A percentile compares a stretch with the other conserved stretches of the same genome.
Conservation (phyloP, 2,329 filamentous ascomycete species). For the Fusarium xylarioides region DNA sequence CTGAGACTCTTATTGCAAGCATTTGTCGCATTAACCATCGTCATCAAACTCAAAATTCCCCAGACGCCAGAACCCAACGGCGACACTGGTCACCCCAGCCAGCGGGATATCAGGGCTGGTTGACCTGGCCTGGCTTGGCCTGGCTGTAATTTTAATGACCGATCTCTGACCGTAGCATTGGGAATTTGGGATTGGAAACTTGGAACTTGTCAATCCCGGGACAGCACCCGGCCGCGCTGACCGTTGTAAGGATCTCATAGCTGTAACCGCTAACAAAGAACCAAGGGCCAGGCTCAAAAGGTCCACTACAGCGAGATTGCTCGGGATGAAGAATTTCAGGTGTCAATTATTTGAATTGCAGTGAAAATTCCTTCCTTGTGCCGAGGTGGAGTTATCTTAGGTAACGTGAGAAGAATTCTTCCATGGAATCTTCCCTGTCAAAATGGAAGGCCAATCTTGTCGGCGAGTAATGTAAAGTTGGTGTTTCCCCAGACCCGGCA, state of each 20-base stretch:
- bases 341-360: slow-evolving; percentile 2
- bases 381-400: slow-evolving; percentile 10
- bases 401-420: slow-evolving; percentile 13
- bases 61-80: background rate
- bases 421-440: slow-evolving; percentile 32
- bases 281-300: slow-evolving; percentile 8
- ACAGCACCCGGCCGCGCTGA: slow-evolving; percentile 14
- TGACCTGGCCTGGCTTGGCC: background rate
- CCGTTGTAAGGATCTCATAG: slow-evolving; percentile 5
- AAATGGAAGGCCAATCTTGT: slow-evolving; percentile 8
- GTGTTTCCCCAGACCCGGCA: slow-evolving; percentile 33
- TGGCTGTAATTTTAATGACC: slow-evolving; percentile 12
- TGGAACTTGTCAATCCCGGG: slow-evolving; percentile 16
- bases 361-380: background rate
- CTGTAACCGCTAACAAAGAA: background rate
- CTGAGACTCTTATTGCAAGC: slow-evolving; percentile 8
- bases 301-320: slow-evolving; percentile 32
- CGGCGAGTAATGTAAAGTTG: slow-evolving; percentile 14
- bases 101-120: slow-evolving; percentile 2
- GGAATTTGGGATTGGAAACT: slow-evolving; percentile 20
- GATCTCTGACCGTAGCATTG: slow-evolving; percentile 18
- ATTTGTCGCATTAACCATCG: slow-evolving; percentile 22
- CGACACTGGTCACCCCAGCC: background rate
- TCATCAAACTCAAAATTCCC: slow-evolving; percentile 13
- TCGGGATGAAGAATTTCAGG: slow-evolving; percentile 14